Evolutionary conservation across 257 asterid species (phyloP).

Genomic region (Apocynum venetum): DNA sequence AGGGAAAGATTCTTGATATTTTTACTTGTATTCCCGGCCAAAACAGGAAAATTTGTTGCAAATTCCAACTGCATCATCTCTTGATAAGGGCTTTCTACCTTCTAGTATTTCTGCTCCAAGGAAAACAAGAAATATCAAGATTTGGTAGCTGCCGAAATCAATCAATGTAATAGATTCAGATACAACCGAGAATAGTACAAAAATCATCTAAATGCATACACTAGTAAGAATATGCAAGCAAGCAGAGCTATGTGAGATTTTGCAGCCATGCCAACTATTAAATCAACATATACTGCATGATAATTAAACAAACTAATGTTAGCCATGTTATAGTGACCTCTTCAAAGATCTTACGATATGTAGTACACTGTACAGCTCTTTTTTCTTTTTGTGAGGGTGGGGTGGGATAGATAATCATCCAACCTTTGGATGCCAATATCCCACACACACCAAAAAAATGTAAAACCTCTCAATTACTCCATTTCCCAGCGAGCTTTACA

Average conservation of each 20-base stretch:
- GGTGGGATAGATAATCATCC: too few relatives aligned
- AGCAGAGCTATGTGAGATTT: not conserved
- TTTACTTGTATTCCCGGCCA: not conserved
- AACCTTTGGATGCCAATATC: too few relatives aligned
- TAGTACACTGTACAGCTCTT: too few relatives aligned
- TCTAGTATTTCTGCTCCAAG: constrained; percentile 13
- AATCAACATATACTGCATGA: not conserved
- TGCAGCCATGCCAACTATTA: not conserved
- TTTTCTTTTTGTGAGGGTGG: too few relatives aligned
- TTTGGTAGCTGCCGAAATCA: not conserved
- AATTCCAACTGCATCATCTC: not conserved
- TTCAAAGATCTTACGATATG: not conserved
- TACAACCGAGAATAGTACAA: not conserved
- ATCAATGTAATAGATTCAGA: not conserved
- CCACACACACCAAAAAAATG: too few relatives aligned
- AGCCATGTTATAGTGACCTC: not conserved
- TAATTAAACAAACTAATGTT: not conserved
- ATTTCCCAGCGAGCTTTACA: not conserved
- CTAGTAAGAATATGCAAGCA: not conserved
- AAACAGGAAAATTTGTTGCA: not conserved
- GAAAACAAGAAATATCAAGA: too few relatives aligned
- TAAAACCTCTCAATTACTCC: not conserved
- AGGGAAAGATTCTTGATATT: not conserved
- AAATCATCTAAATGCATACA: too few relatives aligned
- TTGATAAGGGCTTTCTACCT: too few relatives aligned